Conservation (phyloP, 1,284 basidiomycete genomes). For the Fomitopsis pinicola region DNA sequence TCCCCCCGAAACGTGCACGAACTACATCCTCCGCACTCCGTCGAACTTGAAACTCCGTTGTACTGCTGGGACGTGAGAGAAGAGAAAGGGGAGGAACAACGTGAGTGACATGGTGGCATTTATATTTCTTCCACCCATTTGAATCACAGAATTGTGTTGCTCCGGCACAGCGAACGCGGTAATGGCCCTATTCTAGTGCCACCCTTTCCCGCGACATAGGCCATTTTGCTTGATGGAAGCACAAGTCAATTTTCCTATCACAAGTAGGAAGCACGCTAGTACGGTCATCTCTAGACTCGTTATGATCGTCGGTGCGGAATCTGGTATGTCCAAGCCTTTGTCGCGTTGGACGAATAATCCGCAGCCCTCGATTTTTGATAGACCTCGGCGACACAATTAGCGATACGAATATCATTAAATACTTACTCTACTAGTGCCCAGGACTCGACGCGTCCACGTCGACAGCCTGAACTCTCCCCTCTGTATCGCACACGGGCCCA, state of each 20-base stretch:
- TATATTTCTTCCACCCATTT: neutral
- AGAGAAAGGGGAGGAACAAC: too few relatives aligned
- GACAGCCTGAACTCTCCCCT: too few relatives aligned
- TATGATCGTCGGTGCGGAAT: neutral
- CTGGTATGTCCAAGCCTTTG: neutral
- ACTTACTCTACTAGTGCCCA: too few relatives aligned
- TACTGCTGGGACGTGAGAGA: too few relatives aligned
- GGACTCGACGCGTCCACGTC: too few relatives aligned
- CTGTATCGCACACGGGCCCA: too few relatives aligned
- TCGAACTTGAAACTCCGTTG: too few relatives aligned
- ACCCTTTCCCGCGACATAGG: neutral
- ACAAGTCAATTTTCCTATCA: conserved; percentile 3
- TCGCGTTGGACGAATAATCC: neutral
- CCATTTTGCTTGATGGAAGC: neutral
- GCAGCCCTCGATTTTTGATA: too few relatives aligned
- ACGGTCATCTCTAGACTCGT: neutral
- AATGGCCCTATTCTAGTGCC: neutral
- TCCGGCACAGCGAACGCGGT: neutral
- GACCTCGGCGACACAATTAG: too few relatives aligned
- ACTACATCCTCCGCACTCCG: too few relatives aligned
- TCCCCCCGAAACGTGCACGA: too few relatives aligned
- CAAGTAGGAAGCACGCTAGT: neutral
- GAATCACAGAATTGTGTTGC: neutral
- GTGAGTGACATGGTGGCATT: neutral
- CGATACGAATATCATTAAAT: too few relatives aligned